These are phyloP conservation scores for Xylariomycetidae sp. DNA, from an alignment of 2,329 filamentous ascomycete species.

Conservation along the genomic window DNA sequence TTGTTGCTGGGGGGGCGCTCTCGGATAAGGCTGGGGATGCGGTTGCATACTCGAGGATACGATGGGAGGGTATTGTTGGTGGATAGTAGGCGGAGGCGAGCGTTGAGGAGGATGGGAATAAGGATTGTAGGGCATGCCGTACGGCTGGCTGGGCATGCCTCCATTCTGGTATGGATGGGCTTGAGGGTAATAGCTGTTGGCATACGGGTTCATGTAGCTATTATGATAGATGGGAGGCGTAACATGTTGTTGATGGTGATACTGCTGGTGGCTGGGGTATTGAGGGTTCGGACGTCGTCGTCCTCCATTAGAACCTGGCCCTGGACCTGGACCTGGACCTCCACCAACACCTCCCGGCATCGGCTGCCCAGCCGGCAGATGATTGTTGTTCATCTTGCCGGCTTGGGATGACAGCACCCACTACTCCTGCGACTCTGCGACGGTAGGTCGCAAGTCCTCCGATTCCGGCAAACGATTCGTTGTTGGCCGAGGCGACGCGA, in stretches of 20 bases:
- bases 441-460: conserved; percentile 10
- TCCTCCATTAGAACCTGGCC: conserved; percentile 24
- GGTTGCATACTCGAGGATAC: conserved; percentile 33
- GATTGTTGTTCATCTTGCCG: conserved; percentile 73
- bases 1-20: conserved; percentile 33
- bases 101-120: conserved; percentile 24
- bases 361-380: conserved; percentile 73
- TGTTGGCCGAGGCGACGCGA: conserved; percentile 3
- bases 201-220: conserved; percentile 46
- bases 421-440: conserved; percentile 21
- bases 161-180: conserved; percentile 56
- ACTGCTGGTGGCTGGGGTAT: conserved; percentile 31
- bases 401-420: conserved; percentile 43
- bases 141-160: conserved; percentile 40
- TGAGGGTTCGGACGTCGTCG: conserved; percentile 34
- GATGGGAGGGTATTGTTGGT: conserved; percentile 52
- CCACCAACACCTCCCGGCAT: conserved; percentile 40
- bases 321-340: conserved; percentile 27
- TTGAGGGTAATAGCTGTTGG: conserved; percentile 45
- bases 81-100: conserved; percentile 28
- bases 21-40: conserved; percentile 42
- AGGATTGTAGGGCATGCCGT: conserved; percentile 41
- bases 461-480: conserved; percentile 3
- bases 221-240: conserved; percentile 43
- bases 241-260: conserved; percentile 38